phyloP scores from a whole-genome alignment of 768 basidiomycete genomes.

The Coprinopsis sp. region DNA sequence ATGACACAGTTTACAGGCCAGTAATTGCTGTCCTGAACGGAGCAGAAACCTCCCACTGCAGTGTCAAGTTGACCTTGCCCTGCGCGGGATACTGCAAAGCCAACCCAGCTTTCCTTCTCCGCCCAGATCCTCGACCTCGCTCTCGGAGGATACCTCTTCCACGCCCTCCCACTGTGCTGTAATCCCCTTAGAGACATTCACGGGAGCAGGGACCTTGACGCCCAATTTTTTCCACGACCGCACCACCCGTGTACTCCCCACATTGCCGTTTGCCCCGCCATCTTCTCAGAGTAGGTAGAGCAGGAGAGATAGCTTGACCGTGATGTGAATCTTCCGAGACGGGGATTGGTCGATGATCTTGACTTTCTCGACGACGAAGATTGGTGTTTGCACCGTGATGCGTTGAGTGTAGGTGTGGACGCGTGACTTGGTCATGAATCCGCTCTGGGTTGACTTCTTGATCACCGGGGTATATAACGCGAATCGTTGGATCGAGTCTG shows the following conservation, averaged over 20 bases:
- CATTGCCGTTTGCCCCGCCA: not conserved
- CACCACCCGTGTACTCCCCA: slow-evolving; percentile 1
- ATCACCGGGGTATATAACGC: slow-evolving; percentile 34
- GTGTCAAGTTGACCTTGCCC: slow-evolving; percentile 28
- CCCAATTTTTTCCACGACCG: slow-evolving; percentile 8
- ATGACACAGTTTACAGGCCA: not conserved
- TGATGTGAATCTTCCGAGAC: slow-evolving; percentile 34
- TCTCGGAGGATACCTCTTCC: slow-evolving; percentile 24
- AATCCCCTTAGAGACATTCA: slow-evolving; percentile 23
- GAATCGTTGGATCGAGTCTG: slow-evolving; percentile 38
- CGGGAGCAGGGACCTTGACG: slow-evolving; percentile 16
- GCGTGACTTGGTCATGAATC: slow-evolving; percentile 31
- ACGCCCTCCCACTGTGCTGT: slow-evolving; percentile 36
- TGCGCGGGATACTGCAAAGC: slow-evolving; percentile 26
- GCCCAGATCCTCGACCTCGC: slow-evolving; percentile 20
- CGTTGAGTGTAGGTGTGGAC: slow-evolving; percentile 30
- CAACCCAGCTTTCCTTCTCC: slow-evolving; percentile 31
- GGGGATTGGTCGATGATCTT: slow-evolving; percentile 38
- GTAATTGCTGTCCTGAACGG: not conserved
- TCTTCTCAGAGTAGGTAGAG: slow-evolving; percentile 10
- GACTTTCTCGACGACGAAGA: slow-evolving; percentile 23
- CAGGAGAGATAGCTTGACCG: slow-evolving; percentile 36
- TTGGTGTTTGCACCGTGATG: slow-evolving; percentile 39
- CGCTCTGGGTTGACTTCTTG: slow-evolving; percentile 29
- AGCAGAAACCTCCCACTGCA: slow-evolving; percentile 34